Base-by-base conservation (phyloP, 140 eudicot genomes). In the Senecio squalidus region DNA sequence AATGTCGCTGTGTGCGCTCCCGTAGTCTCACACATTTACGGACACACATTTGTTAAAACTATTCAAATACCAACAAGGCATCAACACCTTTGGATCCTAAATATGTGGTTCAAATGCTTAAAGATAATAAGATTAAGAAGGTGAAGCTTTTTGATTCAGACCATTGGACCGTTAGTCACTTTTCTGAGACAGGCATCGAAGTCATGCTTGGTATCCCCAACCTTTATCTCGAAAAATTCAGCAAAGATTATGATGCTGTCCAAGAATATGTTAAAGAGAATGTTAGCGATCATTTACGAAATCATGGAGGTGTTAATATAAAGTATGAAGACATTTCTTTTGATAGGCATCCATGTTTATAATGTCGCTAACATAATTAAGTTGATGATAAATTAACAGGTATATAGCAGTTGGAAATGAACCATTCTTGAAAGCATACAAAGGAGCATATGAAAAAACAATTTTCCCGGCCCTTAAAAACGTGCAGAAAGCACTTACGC, bases 71-170 rank as follows among this genome's bases (percentile, higher is more conserved):
- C n/a, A n/a, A n/a, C n/a, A n/a, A 62, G 43, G 61, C 83, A 9
- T 59, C 94, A 13, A 75, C 83, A 24, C 76, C 75, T 49, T 26
- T 87, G 25, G 72, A 74, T 27, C 86, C 89, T 16, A 54, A 76
- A 34, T 55, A 70, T 16, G 77, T 81, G 27, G 82, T 81, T 13
- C 81, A 77, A 17, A 59, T 87, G 78, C 66, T 87, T 3, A 73
- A 68, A 64, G 94, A 87, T 52, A 87, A 87, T 53, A 60, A 61
- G 24, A 80, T 87, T 7, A 39, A 68, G 3, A 79, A 84, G 75
- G 72, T 84, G n/a, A 83, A 80, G 75, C 72, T 87, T 38, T 83
- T 84, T 28, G 82, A 77, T 65, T 64, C 94, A 0, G 85, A 79
- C 38, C 70, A 66, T 27, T 79, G 79, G 79, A 78, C 82, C 3